A percentile compares a stretch with the other conserved stretches of the same genome.
Evolutionary conservation across 2,329 filamentous ascomycete species (phyloP).

Genomic region (Sarocladium strictum): DNA sequence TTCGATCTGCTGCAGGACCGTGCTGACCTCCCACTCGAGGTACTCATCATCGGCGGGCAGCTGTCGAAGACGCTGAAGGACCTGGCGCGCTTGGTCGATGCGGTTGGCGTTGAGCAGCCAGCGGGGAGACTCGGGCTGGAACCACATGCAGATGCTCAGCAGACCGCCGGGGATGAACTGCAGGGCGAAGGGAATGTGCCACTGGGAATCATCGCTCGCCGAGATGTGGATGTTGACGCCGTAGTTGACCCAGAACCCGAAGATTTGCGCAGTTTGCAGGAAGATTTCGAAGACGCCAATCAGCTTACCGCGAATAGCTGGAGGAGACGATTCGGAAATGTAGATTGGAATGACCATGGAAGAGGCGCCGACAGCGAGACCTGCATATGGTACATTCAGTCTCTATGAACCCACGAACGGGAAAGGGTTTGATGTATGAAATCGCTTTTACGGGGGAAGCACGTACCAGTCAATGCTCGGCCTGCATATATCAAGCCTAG

Average conservation of each 20-base stretch:
- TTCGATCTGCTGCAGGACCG: conserved; percentile 13
- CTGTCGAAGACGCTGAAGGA: conserved; percentile 13
- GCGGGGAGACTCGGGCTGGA: conserved; percentile 27
- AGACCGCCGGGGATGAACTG: conserved; percentile 16
- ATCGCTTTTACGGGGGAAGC: background rate
- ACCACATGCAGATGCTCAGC: conserved; percentile 21
- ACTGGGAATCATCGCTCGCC: conserved; percentile 21
- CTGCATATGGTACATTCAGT: conserved; percentile 25
- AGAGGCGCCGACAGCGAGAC: conserved; percentile 43
- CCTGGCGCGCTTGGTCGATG: conserved; percentile 12
- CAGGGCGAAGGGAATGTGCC: conserved; percentile 34
- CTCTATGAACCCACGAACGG: too few relatives aligned
- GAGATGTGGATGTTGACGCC: conserved; percentile 16
- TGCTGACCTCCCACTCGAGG: conserved; percentile 12
- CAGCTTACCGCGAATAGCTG: conserved; percentile 44
- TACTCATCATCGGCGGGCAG: conserved; percentile 14
- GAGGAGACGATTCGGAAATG: conserved; percentile 50
- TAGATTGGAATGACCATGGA: conserved; percentile 51
- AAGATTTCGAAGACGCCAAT: conserved; percentile 45
- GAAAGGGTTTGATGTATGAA: too few relatives aligned
- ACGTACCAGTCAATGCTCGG: conserved; percentile 34
- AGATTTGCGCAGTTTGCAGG: conserved; percentile 43
- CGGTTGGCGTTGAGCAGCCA: conserved; percentile 16
- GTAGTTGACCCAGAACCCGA: conserved; percentile 35
- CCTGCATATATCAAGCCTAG: conserved; percentile 51